Base-by-base conservation (phyloP, 2,329 filamentous ascomycete genomes). In the Thielaviopsis punctulata region DNA sequence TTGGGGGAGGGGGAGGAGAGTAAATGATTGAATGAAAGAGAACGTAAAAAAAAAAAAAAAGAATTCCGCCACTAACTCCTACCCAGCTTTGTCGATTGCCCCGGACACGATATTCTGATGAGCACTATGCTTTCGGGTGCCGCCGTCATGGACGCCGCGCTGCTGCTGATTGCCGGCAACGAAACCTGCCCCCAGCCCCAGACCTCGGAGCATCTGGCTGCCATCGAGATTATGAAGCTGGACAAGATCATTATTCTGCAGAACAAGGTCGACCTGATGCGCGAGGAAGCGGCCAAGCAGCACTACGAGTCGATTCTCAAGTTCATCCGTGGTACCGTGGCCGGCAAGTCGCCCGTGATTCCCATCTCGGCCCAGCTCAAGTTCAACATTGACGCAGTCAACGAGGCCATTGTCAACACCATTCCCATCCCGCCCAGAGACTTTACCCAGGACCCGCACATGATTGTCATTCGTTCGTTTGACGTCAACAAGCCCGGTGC, bases 71-170 rank as follows among this genome's bases (percentile, higher is more conserved):
- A n/a, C n/a, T n/a, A n/a, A n/a, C n/a, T n/a, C n/a, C n/a, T 55
- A 4, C 21, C 23, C 23, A 90, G 86, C 15, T 98, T 96, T 67
- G 92, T 96, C 60, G 92, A 96, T 69, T 96, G 92, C 76, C 92
- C 92, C 53, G 92, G 92, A 69, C 92, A 98, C 86, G 92, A 98
- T 72, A 98, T 98, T 88, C 89, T 98, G 68, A 98, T 98, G 92
- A 96, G 90, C 71, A 98, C 92, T 62, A 98, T 98, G 92, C 82
- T 98, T 76, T 98, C 92, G 64, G 92, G 92, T 64, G 92, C 92
- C 62, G 92, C 92, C 58, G 92, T 98, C 77, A 98, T 98, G 92
- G 92, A 98, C 70, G 92, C 92, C 58, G 92, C 92, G 18, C 79
- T 98, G 56, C 80, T 98, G 52, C 77, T 98, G 52, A 95, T 98